phyloP scores from a whole-genome alignment of 2,329 filamentous ascomycete species.

The Dactylellina cionopaga region DNA sequence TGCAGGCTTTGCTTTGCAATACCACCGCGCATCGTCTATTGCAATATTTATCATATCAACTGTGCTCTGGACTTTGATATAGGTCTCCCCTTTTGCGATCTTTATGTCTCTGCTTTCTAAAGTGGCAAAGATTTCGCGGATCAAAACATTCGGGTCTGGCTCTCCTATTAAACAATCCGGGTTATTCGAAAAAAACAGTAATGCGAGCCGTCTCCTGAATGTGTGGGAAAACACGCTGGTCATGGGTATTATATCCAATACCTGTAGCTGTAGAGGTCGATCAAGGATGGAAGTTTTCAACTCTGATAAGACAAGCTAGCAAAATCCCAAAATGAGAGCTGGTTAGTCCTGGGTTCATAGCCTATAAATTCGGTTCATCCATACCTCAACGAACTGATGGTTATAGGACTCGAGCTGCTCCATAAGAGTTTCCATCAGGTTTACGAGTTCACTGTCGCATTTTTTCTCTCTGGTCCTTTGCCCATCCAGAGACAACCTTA shows the following conservation, averaged over 20 bases:
- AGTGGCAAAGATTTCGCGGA: slow-evolving; percentile 62
- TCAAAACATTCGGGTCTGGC: slow-evolving; percentile 62
- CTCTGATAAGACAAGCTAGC: slow-evolving; percentile 66
- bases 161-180: slow-evolving; percentile 53
- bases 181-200: slow-evolving; percentile 69
- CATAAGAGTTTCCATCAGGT: slow-evolving; percentile 26
- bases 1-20: slow-evolving; percentile 48
- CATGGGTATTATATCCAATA: slow-evolving; percentile 70
- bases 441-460: slow-evolving; percentile 1
- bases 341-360: not conserved
- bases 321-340: not conserved
- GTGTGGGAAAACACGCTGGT: slow-evolving; percentile 66
- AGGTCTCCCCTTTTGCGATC: slow-evolving; percentile 69
- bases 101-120: slow-evolving; percentile 66
- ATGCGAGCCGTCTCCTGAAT: slow-evolving; percentile 73
- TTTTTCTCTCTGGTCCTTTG: slow-evolving; percentile 19
- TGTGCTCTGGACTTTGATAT: slow-evolving; percentile 72
- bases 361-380: not conserved
- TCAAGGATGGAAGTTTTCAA: slow-evolving; percentile 65
- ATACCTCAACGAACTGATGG: slow-evolving; percentile 29
- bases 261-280: slow-evolving; percentile 67
- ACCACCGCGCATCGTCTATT: slow-evolving; percentile 71
- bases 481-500: slow-evolving; percentile 24
- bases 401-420: slow-evolving; percentile 64
- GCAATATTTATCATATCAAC: slow-evolving; percentile 77